Evolutionary conservation across 805 yeast species (phyloP), one percentile per base, ranked within the genome.

Genomic region (Candida cerambycidarum): DNA sequence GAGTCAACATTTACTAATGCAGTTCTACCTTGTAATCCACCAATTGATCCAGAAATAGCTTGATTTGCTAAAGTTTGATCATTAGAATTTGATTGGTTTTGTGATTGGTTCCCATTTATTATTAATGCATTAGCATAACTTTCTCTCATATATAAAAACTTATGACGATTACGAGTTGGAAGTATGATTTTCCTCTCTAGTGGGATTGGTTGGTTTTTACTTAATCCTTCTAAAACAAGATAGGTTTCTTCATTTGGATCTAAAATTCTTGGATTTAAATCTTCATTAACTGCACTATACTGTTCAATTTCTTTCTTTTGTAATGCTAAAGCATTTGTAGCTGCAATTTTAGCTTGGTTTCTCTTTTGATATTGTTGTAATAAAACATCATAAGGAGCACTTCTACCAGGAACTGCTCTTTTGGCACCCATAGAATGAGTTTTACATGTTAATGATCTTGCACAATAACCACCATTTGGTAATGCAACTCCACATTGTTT

Each of bases 341-440:
- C 87, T 2, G 90, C 95, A 45, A 85, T 72, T 59, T 88, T 89
- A 28, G 95, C 92, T 63, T 93, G 97, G 59, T 92, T 92, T 54
- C 88, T 80, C 54, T 89, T 82, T 67, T 93, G 99, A 58, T 92
- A 90, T 13, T 89, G 90, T 15, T 90, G 89, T 43, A 93, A 70
- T 41, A 93, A 69, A 21, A 80, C 82, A 61, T 93, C 99, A 65
- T 89, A 93, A 0, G 97, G 89, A 6, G 93, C 90, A 27, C 95
- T 82, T 54, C 99, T 76, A 9, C 99, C 99, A 13, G 80, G 82
- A 15, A 93, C 99, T 0, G 96, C 90, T 54, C 99, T 78, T 57
- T 93, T 93, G 19, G 97, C 96, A 25, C 97, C 97, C 97, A 93
- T 90, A 1, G 98, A 88, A 64, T 93, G 99, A 0, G 97, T 89